A percentile compares a stretch with the other conserved stretches of the same genome.
These are phyloP conservation scores for Noccaea bulbosa DNA, from an alignment of 345 rosid genomes.

Conservation along the genomic window DNA sequence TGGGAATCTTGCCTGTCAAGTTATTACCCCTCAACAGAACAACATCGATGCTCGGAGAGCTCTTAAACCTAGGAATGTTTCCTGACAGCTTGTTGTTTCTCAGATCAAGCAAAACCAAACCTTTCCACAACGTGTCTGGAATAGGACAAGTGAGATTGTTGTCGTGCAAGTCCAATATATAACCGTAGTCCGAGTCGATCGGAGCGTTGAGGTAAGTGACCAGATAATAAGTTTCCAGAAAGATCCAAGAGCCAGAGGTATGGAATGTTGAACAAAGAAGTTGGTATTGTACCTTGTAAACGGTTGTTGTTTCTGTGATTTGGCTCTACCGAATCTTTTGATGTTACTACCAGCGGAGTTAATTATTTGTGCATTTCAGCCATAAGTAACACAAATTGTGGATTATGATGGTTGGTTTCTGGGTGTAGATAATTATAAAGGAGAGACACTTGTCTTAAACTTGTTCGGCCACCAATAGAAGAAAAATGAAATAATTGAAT, in stretches of 20 bases:
- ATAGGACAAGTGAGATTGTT: constrained; percentile 29
- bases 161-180: constrained; percentile 27
- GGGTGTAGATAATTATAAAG: neutral
- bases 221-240: constrained; percentile 27
- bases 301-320: constrained; percentile 1
- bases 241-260: constrained; percentile 34
- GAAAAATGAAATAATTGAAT: constrained; percentile 18
- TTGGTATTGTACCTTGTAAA: constrained; percentile 22
- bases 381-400: neutral
- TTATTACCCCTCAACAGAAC: constrained; percentile 28
- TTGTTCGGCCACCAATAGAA: neutral
- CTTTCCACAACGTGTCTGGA: constrained; percentile 30
- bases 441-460: constrained; percentile 28
- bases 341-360: neutral
- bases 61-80: constrained; percentile 20
- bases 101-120: constrained; percentile 24
- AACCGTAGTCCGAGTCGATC: constrained; percentile 10
- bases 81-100: constrained; percentile 26
- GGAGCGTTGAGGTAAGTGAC: constrained; percentile 17
- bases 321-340: constrained; percentile 6
- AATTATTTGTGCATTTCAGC: neutral
- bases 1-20: constrained; percentile 19
- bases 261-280: constrained; percentile 31
- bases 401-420: neutral
- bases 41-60: constrained; percentile 16